Conservation (phyloP, 805 yeast species). For the Wickerhamomyces ciferrii region DNA sequence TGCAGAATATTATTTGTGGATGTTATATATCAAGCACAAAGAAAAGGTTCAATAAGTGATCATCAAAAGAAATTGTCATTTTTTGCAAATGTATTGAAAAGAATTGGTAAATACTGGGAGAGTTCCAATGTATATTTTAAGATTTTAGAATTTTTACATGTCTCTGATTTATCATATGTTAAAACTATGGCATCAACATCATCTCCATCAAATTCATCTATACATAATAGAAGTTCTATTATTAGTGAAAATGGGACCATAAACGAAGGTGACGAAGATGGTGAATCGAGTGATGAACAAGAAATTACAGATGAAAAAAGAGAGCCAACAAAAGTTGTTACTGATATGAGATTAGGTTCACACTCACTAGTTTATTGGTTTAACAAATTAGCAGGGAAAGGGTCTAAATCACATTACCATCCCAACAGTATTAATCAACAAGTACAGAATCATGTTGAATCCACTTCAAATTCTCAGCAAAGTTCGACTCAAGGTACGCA, state of each 20-base stretch:
- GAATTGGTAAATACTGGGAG: conserved; percentile 23
- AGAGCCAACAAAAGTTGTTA: conserved; percentile 31
- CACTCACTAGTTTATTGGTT: conserved; percentile 25
- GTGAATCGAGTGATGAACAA: conserved; percentile 11
- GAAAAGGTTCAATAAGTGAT: neutral
- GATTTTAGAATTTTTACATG: conserved; percentile 21
- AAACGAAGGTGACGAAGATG: conserved; percentile 14
- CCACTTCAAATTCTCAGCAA: no score
- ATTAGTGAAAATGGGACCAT: neutral
- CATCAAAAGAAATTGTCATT: conserved; percentile 10
- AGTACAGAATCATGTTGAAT: no score
- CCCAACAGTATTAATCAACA: neutral
- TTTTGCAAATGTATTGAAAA: conserved; percentile 14
- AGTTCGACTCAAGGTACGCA: no score
- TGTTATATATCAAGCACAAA: conserved; percentile 9
- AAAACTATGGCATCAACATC: neutral
- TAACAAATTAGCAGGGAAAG: conserved; percentile 18
- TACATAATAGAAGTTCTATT: neutral
- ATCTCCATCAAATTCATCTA: neutral
- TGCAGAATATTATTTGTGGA: conserved; percentile 28
- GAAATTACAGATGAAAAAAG: conserved; percentile 20
- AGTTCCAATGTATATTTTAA: conserved; percentile 23
- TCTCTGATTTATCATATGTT: conserved; percentile 19
- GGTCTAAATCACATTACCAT: neutral
- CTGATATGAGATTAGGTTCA: conserved; percentile 28